Percentiles rank a stretch among this genome's conserved stretches.
These are phyloP conservation scores for Psophocarpus tetragonolobus DNA, from an alignment of 306 rosid species.

Conservation along the genomic window DNA sequence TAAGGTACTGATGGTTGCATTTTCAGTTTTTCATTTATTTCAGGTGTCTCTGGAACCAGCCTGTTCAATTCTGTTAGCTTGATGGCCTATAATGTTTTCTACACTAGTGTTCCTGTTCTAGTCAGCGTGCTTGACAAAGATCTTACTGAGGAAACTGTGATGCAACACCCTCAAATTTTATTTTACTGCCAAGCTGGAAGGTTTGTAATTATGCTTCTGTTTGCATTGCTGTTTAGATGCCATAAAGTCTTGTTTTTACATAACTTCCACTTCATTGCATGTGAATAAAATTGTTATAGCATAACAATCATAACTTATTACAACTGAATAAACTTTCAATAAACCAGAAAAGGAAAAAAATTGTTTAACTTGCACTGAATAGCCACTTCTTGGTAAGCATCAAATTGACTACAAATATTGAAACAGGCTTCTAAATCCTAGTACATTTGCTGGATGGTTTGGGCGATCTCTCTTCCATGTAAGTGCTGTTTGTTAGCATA, in stretches of 20 bases:
- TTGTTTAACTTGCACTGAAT: constrained; percentile 25
- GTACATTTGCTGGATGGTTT: constrained; percentile 99
- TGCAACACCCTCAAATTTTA: constrained; percentile 99
- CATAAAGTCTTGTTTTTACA: background rate
- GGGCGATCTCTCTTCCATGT: constrained; percentile 96
- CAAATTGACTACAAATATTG: constrained; percentile 32
- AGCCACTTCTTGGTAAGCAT: background rate
- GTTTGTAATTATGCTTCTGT: constrained; percentile 45
- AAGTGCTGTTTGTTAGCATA: constrained; percentile 47
- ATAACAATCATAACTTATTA: constrained; percentile 17
- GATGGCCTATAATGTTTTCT: constrained; percentile 99
- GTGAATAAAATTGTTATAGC: background rate
- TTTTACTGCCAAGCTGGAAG: constrained; percentile 99
- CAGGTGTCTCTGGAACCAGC: constrained; percentile 99
- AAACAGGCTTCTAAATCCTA: constrained; percentile 92
- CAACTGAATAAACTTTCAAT: constrained; percentile 21
- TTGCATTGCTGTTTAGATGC: constrained; percentile 18
- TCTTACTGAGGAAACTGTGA: constrained; percentile 91
- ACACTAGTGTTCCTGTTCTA: constrained; percentile 95
- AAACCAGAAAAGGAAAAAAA: background rate
- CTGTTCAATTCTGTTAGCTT: constrained; percentile 97
- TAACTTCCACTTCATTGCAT: background rate
- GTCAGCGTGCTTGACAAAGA: constrained; percentile 97
- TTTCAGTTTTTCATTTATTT: constrained; percentile 93
- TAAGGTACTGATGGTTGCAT: constrained; percentile 49